Evolutionary conservation across 495 filamentous ascomycete species (phyloP), one percentile per base, ranked within the genome.

Genomic region (Penicillium odoratum): DNA sequence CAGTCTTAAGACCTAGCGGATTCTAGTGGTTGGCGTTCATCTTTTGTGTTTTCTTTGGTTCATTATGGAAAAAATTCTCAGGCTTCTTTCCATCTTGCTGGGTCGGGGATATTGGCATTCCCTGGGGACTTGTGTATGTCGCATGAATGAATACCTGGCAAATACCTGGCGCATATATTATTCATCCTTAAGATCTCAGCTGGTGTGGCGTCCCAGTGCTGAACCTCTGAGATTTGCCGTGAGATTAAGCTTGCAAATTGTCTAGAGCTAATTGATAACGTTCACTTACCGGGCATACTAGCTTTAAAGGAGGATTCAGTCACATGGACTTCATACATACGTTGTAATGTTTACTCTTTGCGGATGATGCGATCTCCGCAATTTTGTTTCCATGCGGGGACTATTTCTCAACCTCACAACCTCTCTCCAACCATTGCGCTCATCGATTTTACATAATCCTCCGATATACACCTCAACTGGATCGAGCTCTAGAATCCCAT

Each of bases 11-110:
- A 54, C 57, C 66, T 54, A 58, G 61, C 51, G 59, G 50, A 58
- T 60, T 61, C 59, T 53, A 61, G 67, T 69, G 67, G 64, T 60
- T 63, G 68, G 66, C 67, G 67, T 70, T 76, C 58, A 60, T 69
- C 51, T 57, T 69, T 60, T 60, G 56, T 53, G 53, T 65, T 57
- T 57, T 57, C 30, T 57, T 57, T 45, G 50, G 44, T 60, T 61
- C 59, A 44, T 53, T 51, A 53, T 34, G 64, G 46, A 52, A 52
- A 65, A 67, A 55, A 58, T 60, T 55, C 48, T 54, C 53, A 30
- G 61, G 61, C 64, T 63, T 59, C 38, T 60, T 56, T 53, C 42
- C 43, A 36, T 52, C 53, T 48, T 54, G 57, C 61, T 49, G 46
- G 51, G 30, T 57, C 49, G 51, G 51, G 45, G 6, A 26, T 57